Base-by-base conservation (phyloP, 2,329 filamentous ascomycete genomes). In the Dendryphion nanum region DNA sequence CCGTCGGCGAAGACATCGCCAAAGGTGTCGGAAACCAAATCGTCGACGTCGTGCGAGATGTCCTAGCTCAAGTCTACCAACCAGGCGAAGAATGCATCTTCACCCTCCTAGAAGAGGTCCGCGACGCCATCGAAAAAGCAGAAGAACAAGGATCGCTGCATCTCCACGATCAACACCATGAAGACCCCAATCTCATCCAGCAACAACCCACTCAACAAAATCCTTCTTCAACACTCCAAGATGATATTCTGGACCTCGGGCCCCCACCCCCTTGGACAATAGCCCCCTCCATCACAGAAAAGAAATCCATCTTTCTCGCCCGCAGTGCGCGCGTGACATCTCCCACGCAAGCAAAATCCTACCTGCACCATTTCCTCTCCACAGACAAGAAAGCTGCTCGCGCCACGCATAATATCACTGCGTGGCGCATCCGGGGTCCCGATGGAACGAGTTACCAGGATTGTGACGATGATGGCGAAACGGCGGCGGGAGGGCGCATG, bases 391-490 rank as follows among this genome's bases (percentile, higher is more conserved):
- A 86, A 51, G 83, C 89, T 23, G 83, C 89, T n/a, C 73, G 77
- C 32, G 93, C 93, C 4, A 89, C 91, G 43, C 93, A 98, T 65
- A 97, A 97, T 64, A 96, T 98, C 59, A 90, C 85, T 15, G 91
- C 91, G 1, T 97, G 89, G 87, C 80, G 93, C 8, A 90, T 97
- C 38, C 79, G 78, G 19, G 79, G 78, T 0, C 58, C 67, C 4
- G 75, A 72, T 40, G 70, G 67, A 47, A 70, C 72, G 4, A 76
- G 75, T 35, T 89, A 83, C 51, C 90, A 97, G 64, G 93, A 98
- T 67, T 96, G 85, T 59, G 87, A 98, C 55, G 93, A 98, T 56
- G 93, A 98, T 63, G 93, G 93, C 2, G 93, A 98, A 74, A 86
- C 86, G 18, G 93, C 93, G 5, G 93, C 93, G 0, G 93, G 93